Percentiles rank a stretch among this genome's conserved stretches.
These are phyloP conservation scores for Juglanconis oblonga DNA, from an alignment of 2,329 filamentous ascomycete genomes.

Conservation along the genomic window DNA sequence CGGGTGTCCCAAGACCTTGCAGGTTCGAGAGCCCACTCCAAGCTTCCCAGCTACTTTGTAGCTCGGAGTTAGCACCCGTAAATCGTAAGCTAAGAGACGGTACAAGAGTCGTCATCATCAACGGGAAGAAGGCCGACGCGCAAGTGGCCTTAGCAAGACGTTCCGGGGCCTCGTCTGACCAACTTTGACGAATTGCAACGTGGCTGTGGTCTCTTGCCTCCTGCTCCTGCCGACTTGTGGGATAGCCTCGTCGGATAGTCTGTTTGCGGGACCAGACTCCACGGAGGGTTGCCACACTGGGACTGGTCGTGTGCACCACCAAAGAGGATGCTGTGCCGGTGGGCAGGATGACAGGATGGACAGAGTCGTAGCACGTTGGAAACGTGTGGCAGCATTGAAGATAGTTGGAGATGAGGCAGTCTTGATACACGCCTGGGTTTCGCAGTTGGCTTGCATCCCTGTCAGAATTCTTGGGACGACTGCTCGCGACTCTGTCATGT, in stretches of 20 bases:
- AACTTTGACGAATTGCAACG: not conserved
- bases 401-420: slow-evolving; percentile 32
- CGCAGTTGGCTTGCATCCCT: slow-evolving; percentile 17
- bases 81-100: not conserved
- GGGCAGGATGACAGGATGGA: no score
- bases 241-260: not conserved
- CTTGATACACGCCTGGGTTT: slow-evolving; percentile 33
- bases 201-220: not conserved
- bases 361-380: not conserved
- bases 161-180: no score
- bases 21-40: not conserved
- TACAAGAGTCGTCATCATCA: no score
- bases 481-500: slow-evolving; percentile 7
- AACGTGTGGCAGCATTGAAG: slow-evolving; percentile 27
- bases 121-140: no score
- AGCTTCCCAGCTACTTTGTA: not conserved
- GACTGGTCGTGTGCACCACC: not conserved
- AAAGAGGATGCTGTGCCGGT: not conserved
- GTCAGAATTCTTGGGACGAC: not conserved
- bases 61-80: not conserved
- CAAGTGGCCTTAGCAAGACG: no score
- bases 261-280: not conserved
- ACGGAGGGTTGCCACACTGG: not conserved
- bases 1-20: not conserved
- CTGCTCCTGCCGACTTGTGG: not conserved